Percentiles rank a stretch among this genome's conserved stretches.
Evolutionary conservation across 495 filamentous ascomycete species (phyloP).

Genomic region (Penicillium goetzii): DNA sequence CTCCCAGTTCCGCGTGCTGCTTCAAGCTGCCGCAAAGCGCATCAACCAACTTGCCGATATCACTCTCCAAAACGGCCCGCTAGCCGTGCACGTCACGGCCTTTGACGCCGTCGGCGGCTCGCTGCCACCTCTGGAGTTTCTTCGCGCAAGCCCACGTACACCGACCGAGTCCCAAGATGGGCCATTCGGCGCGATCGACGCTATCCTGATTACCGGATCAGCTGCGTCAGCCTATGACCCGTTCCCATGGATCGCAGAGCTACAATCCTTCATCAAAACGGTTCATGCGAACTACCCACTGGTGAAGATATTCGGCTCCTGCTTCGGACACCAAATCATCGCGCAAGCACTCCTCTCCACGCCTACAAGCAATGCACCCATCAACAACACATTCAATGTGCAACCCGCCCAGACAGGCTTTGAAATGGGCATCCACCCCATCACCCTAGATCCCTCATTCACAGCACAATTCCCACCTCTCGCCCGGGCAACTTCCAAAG

Average conservation of each 20-base stretch:
- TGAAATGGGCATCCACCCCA: slow-evolving; percentile 45
- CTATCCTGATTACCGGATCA: slow-evolving; percentile 47
- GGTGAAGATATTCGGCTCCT: slow-evolving; percentile 53
- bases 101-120: slow-evolving; percentile 44
- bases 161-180: slow-evolving; percentile 16
- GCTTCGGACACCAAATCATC: slow-evolving; percentile 55
- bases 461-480: slow-evolving; percentile 32
- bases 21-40: slow-evolving; percentile 39
- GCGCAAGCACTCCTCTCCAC: slow-evolving; percentile 43
- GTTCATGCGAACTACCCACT: slow-evolving; percentile 44
- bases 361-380: not conserved
- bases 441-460: slow-evolving; percentile 38
- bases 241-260: slow-evolving; percentile 39
- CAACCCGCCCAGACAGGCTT: slow-evolving; percentile 32
- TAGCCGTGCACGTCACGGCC: slow-evolving; percentile 39
- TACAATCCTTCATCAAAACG: slow-evolving; percentile 36
- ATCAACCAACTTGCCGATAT: slow-evolving; percentile 26
- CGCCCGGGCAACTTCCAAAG: slow-evolving; percentile 7
- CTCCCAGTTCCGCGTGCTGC: slow-evolving; percentile 41
- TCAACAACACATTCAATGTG: slow-evolving; percentile 27
- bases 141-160: slow-evolving; percentile 27
- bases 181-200: slow-evolving; percentile 35
- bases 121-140: slow-evolving; percentile 33
- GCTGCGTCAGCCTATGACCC: slow-evolving; percentile 40
- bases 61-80: slow-evolving; percentile 17